A percentile compares a stretch with the other conserved stretches of the same genome.
These are phyloP conservation scores for Euphorbia tirucalli DNA, from an alignment of 345 rosid genomes.

Conservation along the genomic window DNA sequence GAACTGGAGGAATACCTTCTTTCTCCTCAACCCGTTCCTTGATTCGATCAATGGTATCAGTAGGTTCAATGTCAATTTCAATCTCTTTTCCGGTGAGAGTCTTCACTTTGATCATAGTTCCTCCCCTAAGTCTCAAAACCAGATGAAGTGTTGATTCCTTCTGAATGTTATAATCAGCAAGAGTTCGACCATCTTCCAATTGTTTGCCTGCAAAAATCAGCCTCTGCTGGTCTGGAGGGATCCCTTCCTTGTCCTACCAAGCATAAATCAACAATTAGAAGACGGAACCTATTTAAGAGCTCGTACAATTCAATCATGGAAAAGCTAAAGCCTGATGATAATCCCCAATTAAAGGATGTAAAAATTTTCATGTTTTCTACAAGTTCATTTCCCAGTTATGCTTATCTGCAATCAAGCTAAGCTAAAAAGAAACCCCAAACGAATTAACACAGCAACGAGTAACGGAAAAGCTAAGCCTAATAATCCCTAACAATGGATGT, in stretches of 20 bases:
- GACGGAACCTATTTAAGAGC: neutral
- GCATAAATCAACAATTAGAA: neutral
- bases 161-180: constrained; percentile 89
- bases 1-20: constrained; percentile 98
- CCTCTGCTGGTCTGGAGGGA: constrained; percentile 91
- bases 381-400: no score
- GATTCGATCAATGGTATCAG: constrained; percentile 90
- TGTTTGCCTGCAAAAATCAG: constrained; percentile 95
- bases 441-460: no score
- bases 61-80: constrained; percentile 96
- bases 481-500: neutral
- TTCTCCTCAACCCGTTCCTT: constrained; percentile 97
- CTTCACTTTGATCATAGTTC: constrained; percentile 96
- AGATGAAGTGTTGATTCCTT: constrained; percentile 96
- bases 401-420: no score
- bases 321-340: neutral
- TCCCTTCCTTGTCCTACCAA: constrained; percentile 87
- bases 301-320: neutral
- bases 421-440: no score
- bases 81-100: constrained; percentile 95
- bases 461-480: neutral
- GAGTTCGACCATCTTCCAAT: constrained; percentile 91
- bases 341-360: neutral
- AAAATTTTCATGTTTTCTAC: neutral
- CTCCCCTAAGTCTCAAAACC: constrained; percentile 93